Conservation (phyloP, 805 yeast genomes). For the Yarrowia deformans region DNA sequence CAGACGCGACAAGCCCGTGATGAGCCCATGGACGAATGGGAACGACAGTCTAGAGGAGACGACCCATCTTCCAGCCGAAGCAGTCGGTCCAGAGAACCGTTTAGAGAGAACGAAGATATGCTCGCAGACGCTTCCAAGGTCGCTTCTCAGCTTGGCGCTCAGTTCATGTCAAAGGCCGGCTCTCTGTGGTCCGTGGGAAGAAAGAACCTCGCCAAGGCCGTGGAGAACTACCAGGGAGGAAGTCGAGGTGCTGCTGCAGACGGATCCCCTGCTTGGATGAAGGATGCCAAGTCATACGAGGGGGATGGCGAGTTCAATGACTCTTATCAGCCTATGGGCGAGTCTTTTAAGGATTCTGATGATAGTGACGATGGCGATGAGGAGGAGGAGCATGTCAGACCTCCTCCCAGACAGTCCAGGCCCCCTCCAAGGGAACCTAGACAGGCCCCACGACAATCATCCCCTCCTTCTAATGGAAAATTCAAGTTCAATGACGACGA, state of each 20-base stretch:
- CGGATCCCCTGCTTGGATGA: constrained; percentile 78
- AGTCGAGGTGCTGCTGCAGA: constrained; percentile 46
- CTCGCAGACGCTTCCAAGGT: constrained; percentile 26
- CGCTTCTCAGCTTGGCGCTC: constrained; percentile 52
- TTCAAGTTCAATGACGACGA: constrained; percentile 30
- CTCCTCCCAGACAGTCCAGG: constrained; percentile 2
- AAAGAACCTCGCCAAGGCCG: constrained; percentile 66
- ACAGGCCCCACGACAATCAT: constrained; percentile 1
- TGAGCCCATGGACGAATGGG: constrained; percentile 20
- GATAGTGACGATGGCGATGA: constrained; percentile 31
- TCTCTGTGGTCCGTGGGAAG: constrained; percentile 64
- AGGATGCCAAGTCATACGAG: constrained; percentile 58
- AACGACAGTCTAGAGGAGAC: constrained; percentile 16
- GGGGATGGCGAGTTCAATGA: constrained; percentile 4
- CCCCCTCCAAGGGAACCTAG: background rate
- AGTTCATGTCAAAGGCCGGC: constrained; percentile 66
- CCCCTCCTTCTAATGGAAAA: constrained; percentile 13
- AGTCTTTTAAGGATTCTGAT: constrained; percentile 36
- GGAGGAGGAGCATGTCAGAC: constrained; percentile 40
- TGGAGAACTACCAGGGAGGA: constrained; percentile 61
- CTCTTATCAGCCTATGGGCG: constrained; percentile 18
- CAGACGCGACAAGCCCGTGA: constrained; percentile 14
- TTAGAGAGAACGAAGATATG: constrained; percentile 8
- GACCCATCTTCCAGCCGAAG: constrained; percentile 9
- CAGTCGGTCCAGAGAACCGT: background rate